These are phyloP conservation scores for Lentithecium fluviatile DNA, from an alignment of 495 filamentous ascomycete species.

Conservation along the genomic window DNA sequence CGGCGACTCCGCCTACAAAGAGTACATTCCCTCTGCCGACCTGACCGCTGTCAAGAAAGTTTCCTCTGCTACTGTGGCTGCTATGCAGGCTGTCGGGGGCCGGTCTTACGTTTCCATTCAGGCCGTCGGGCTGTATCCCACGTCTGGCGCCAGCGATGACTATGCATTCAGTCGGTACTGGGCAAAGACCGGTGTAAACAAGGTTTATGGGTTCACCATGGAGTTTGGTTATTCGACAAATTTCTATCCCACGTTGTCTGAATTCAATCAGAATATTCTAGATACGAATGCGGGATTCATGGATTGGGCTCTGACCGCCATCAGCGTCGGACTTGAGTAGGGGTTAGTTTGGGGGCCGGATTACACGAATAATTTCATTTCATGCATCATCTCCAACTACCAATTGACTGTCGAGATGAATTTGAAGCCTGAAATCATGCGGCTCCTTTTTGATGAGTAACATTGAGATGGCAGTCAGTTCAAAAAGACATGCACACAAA, in stretches of 20 bases:
- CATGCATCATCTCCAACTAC: too few relatives aligned
- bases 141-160: slow-evolving; percentile 43
- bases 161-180: slow-evolving; percentile 41
- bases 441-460: too few relatives aligned
- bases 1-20: slow-evolving; percentile 40
- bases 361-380: too few relatives aligned
- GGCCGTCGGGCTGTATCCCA: slow-evolving; percentile 43
- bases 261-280: slow-evolving; percentile 42
- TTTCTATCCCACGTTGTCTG: slow-evolving; percentile 43
- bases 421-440: too few relatives aligned
- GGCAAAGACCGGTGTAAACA: slow-evolving; percentile 35
- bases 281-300: slow-evolving; percentile 47
- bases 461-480: too few relatives aligned
- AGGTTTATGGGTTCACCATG: slow-evolving; percentile 45
- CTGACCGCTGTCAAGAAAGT: slow-evolving; percentile 27
- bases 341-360: too few relatives aligned
- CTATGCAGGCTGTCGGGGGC: slow-evolving; percentile 40
- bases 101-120: slow-evolving; percentile 38
- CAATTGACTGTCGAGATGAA: too few relatives aligned
- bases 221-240: slow-evolving; percentile 48
- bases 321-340: too few relatives aligned
- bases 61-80: slow-evolving; percentile 33
- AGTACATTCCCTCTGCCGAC: slow-evolving; percentile 43
- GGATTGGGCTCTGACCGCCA: slow-evolving; percentile 24
- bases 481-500: too few relatives aligned